Base-by-base conservation (phyloP, 768 basidiomycete genomes). In the Podaxis rugospora region DNA sequence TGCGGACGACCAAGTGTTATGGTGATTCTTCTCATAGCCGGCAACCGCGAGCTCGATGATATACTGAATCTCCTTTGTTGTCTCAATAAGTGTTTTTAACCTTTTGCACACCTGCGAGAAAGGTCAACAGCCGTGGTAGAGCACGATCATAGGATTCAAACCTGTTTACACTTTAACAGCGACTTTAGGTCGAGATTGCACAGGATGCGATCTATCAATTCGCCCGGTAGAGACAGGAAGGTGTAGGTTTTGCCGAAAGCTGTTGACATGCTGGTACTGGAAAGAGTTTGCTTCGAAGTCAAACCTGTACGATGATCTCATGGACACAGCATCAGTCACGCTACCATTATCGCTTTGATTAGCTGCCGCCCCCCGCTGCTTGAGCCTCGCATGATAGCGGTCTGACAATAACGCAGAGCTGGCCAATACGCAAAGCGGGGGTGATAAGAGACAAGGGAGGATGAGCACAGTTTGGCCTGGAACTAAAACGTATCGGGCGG, bases 21-120 rank as follows among this genome's bases (percentile, higher is more conserved):
- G 68, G 27, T 72, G 65, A 21, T 80, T 79, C 60, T 80, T 70
- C 55, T 71, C 70, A 68, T 79, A 74, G 18, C 80, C 78, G 13
- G 78, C 69, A 2, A 74, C 70, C 14, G 75, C 76, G 10, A 85
- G 76, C 55, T 83, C 79, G 51, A 83, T 76, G 16, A 62, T 69
- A 51, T 80, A 79, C 62, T 77, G 77, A 49, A 79, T 71, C 5
- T 60, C 62, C 4, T 76, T 69, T 23, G 72, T 74, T 21, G 65
- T 55, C 21, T 64, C 69, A 13, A 79, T 65, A 2, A 67, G 35
- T 9, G 62, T 52, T 37, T 64, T 66, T 50, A 81, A 65, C 18
- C 67, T 65, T 47, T 55, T 72, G 60, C 73, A 79, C 28, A 75
- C 71, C 79, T 73, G 44, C 23, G 37, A 13, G 28, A 16, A 28